Evolutionary conservation across 2,329 filamentous ascomycete genomes (phyloP).

Genomic region (Thelonectria discophora): DNA sequence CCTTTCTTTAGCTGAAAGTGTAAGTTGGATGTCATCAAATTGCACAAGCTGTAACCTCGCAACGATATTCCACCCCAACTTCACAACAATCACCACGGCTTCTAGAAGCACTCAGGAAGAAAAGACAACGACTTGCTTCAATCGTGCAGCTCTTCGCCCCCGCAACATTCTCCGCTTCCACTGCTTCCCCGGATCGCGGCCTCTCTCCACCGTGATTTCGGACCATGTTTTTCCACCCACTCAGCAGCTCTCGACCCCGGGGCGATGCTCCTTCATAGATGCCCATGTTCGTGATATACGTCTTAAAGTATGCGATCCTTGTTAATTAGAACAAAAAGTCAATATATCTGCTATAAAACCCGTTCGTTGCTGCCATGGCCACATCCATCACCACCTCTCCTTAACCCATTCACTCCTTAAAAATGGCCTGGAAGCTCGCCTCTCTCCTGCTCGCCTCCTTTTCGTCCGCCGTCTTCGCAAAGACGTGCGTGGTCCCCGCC

Average conservation of each 20-base stretch:
- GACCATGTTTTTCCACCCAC: slow-evolving; percentile 17
- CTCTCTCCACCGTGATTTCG: slow-evolving; percentile 16
- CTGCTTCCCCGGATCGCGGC: slow-evolving; percentile 13
- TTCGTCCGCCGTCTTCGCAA: slow-evolving; percentile 14
- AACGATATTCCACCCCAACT: too few species aligned
- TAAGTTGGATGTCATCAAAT: too few species aligned
- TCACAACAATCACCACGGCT: too few species aligned
- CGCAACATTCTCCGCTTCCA: slow-evolving; percentile 5
- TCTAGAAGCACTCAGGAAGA: neutral
- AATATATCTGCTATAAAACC: slow-evolving; percentile 9
- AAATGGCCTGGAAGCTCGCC: slow-evolving; percentile 15
- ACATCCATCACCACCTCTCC: neutral
- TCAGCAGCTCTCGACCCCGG: slow-evolving; percentile 1
- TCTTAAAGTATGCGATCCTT: neutral
- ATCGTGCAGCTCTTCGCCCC: neutral
- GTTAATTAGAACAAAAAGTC: neutral
- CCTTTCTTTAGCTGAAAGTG: neutral
- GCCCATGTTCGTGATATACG: neutral
- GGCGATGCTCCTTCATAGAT: neutral
- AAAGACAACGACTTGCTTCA: neutral
- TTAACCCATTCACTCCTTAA: neutral
- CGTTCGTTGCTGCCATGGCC: neutral
- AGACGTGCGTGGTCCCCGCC: slow-evolving; percentile 16
- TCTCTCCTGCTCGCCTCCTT: slow-evolving; percentile 15
- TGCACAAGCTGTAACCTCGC: too few species aligned